Evolutionary conservation across 2,329 filamentous ascomycete genomes (phyloP), one percentile per base, ranked within the genome.

Genomic region (Aureobasidium lini): DNA sequence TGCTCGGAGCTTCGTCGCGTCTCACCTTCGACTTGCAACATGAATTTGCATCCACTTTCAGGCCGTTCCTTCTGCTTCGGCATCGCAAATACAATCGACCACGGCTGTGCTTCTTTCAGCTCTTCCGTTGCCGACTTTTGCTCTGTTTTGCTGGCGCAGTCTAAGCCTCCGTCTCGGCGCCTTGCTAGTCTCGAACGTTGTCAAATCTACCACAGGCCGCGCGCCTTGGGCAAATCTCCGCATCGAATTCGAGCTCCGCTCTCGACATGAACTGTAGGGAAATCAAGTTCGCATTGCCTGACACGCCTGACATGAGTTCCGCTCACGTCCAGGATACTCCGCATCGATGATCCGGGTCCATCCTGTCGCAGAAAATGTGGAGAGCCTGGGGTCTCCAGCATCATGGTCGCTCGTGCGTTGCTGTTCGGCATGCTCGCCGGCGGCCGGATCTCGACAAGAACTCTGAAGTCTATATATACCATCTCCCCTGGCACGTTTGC

Each of bases 381-480:
- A 50, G 48, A 49, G 48, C 15, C 28, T 50, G 48, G 48, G 48
- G 48, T 50, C 32, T 29, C 31, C n/a, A 50, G 9, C 48, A 28
- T 39, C 2, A 1, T n/a, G 5, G 16, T 11, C 10, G 16, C 32
- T n/a, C n/a, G 46, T 36, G 9, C 18, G 3, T 5, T n/a, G 34
- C 5, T 4, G 11, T 7, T 2, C 48, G 48, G 48, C 34, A 39
- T 50, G 34, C 8, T 28, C 48, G 48, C 48, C 48, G 16, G 34
- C 23, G 13, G 9, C 28, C 46, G 48, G 34, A 13, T 39, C 34
- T 28, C 34, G 48, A 36, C 31, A 1, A 9, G 11, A 16, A 8
- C 6, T 16, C 34, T n/a, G 34, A 29, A 29, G 37, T 53, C 49
- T 53, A 53, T 53, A 53, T 53, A 42, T 42, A 42, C 49, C n/a